Base-by-base conservation (phyloP, 2,329 filamentous ascomycete genomes). In the Talaromyces sp. region DNA sequence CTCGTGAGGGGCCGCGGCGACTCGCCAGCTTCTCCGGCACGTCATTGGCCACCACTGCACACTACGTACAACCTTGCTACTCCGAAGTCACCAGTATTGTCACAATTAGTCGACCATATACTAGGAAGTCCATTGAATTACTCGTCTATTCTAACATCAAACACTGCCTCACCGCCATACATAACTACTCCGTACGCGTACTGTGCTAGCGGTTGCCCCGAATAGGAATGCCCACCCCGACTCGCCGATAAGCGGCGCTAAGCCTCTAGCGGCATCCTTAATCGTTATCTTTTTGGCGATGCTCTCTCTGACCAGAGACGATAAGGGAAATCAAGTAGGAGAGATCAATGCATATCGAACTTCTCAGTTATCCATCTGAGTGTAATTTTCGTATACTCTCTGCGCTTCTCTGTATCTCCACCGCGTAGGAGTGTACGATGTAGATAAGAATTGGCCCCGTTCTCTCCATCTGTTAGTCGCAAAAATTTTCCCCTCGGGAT, bases 121-220 rank as follows among this genome's bases (percentile, higher is more conserved):
- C 27, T 31, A 31, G 1, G 4, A 6, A 31, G 27, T 7, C 10
- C n/a, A 31, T n/a, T n/a, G 22, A 31, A 56, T 19, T n/a, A n/a
- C 7, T 50, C 6, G 13, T 31, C 47, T 50, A 11, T 7, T 45
- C 41, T 19, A 47, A 13, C 19, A 47, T 31, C 22, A 50, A 31
- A 31, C 22, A 31, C 16, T 27, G 22, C 33, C 14, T 52, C 49
- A 35, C 27, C 49, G 27, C 49, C 49, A 35, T n/a, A 31, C 27
- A 31, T 31, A 5, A 1, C 27, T 31, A 31, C 27, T 6, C 27
- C 7, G 27, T 31, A 31, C 1, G 27, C 27, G 27, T 31, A 52
- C 16, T 37, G 13, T 65, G 58, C 57, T 65, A 61, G 57, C 43
- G 59, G 52, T 65, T 65, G 41, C 63, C 63, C 58, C 7, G 33